Evolutionary conservation across 352 stramenopile genomes (phyloP), one percentile per base, ranked within the genome.

Genomic region (Phytophthora hybrid): DNA sequence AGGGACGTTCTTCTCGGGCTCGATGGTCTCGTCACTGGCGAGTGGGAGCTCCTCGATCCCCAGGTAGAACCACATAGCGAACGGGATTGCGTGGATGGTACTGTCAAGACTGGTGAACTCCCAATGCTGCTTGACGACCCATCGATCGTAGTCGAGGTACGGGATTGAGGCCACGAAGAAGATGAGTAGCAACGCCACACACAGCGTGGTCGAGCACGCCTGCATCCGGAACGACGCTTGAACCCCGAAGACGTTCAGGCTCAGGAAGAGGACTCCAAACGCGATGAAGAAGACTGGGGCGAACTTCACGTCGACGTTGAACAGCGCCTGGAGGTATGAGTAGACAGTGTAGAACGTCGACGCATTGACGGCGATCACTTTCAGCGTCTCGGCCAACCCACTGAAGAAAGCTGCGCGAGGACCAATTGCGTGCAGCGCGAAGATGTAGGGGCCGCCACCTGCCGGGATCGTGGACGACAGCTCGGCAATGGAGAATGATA

Each of bases 401-500:
- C 81, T 83, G 58, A 92, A 92, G 54, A 77, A 77, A 14, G 70
- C 70, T 41, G 70, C 70, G 5, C 64, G 57, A 21, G 64, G 64
- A 4, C 84, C 84, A 31, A 93, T 87, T 39, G 79, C 87, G 46
- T 91, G 84, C 16, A 91, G 74, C 9, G 87, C 81, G 69, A 93
- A 93, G 13, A 91, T 79, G 76, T 93, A 92, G 8, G 87, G 84
- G 3, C 87, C 86, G 29, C 87, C 87, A 21, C 84, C 87, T 5
- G 81, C 69, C 2, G 87, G 87, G 18, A 92, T 79, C 9, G 77
- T 91, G 7, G 83, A 74, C 53, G 84, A 92, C 29, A 93, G 74
- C 65, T 93, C 86, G 32, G 86, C 84, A 74, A 93, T 93, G 4
- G 84, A 93, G 76, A 93, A 92, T 37, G 84, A 83, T 8, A 93